phyloP scores from a whole-genome alignment of 2,329 filamentous ascomycete genomes.

The Penicillium oxalicum region DNA sequence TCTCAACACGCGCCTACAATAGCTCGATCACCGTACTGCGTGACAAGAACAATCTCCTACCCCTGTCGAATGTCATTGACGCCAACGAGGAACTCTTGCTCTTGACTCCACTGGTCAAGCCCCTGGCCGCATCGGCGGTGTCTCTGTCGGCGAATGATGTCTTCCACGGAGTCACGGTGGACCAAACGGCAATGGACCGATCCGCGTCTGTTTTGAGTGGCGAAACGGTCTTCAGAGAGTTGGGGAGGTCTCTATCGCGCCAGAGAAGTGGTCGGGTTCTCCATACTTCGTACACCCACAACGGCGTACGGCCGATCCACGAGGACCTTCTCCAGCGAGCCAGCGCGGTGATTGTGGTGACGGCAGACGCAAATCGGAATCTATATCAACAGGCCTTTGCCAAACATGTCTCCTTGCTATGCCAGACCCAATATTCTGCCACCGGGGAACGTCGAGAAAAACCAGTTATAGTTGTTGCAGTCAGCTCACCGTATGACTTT shows the following conservation, averaged over 20 bases:
- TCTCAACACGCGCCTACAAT: slow-evolving; percentile 84
- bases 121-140: slow-evolving; percentile 80
- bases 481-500: slow-evolving; percentile 95
- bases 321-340: slow-evolving; percentile 87
- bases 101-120: slow-evolving; percentile 83
- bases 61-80: slow-evolving; percentile 73
- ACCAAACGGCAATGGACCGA: slow-evolving; percentile 51
- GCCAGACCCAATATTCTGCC: slow-evolving; percentile 43
- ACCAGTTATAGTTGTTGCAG: slow-evolving; percentile 81
- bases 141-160: slow-evolving; percentile 60
- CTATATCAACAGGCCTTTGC: slow-evolving; percentile 91
- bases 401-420: slow-evolving; percentile 94
- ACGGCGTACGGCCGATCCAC: slow-evolving; percentile 85
- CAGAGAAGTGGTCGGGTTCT: slow-evolving; percentile 79
- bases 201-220: slow-evolving; percentile 73
- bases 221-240: slow-evolving; percentile 83
- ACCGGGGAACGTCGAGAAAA: slow-evolving; percentile 55
- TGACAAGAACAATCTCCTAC: slow-evolving; percentile 79
- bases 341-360: slow-evolving; percentile 81
- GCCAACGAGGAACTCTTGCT: slow-evolving; percentile 83
- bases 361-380: slow-evolving; percentile 89
- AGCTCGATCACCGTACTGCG: slow-evolving; percentile 87
- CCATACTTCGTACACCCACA: slow-evolving; percentile 92
- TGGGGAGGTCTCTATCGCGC: slow-evolving; percentile 80
- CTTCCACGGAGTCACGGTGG: slow-evolving; percentile 42